A percentile compares a stretch with the other conserved stretches of the same genome.
phyloP scores from a whole-genome alignment of 2,329 filamentous ascomycete genomes.

The Phialocephala subalpina region DNA sequence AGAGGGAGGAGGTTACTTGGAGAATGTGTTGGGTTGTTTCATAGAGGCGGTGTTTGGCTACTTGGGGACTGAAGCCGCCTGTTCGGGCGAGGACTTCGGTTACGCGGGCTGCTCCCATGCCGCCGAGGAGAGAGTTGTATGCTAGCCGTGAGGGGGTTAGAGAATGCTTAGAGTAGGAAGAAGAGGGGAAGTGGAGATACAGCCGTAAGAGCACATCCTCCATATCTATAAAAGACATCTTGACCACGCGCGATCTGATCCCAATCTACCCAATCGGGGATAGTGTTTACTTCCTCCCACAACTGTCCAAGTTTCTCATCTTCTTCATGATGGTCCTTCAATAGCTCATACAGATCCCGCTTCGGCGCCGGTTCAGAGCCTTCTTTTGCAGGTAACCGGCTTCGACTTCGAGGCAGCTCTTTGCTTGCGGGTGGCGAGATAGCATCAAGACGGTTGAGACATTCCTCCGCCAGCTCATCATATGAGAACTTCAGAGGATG shows the following conservation, averaged over 20 bases:
- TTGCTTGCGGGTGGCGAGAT: constrained; percentile 57
- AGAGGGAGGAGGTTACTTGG: constrained; percentile 71
- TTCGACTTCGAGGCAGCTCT: constrained; percentile 36
- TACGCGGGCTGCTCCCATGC: constrained; percentile 76
- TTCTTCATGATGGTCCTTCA: constrained; percentile 63
- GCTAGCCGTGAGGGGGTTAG: constrained; percentile 41
- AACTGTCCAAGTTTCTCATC: constrained; percentile 64
- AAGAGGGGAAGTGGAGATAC: constrained; percentile 41
- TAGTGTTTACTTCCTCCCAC: constrained; percentile 71
- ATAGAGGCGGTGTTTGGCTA: constrained; percentile 70
- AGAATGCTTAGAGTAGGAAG: not conserved
- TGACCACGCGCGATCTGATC: constrained; percentile 77
- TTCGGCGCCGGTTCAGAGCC: constrained; percentile 43
- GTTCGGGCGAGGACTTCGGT: constrained; percentile 79
- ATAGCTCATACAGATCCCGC: constrained; percentile 69
- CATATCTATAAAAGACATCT: constrained; percentile 80
- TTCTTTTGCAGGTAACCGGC: constrained; percentile 48
- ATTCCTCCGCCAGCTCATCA: constrained; percentile 73
- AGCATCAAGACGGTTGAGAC: constrained; percentile 67
- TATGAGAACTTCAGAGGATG: constrained; percentile 70
- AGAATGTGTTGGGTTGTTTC: constrained; percentile 82
- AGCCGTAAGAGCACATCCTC: constrained; percentile 68
- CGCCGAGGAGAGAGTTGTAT: constrained; percentile 71
- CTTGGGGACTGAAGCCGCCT: constrained; percentile 74
- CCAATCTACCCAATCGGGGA: constrained; percentile 83